Conservation (phyloP, 495 filamentous ascomycete species). For the Cercophora sp. region DNA sequence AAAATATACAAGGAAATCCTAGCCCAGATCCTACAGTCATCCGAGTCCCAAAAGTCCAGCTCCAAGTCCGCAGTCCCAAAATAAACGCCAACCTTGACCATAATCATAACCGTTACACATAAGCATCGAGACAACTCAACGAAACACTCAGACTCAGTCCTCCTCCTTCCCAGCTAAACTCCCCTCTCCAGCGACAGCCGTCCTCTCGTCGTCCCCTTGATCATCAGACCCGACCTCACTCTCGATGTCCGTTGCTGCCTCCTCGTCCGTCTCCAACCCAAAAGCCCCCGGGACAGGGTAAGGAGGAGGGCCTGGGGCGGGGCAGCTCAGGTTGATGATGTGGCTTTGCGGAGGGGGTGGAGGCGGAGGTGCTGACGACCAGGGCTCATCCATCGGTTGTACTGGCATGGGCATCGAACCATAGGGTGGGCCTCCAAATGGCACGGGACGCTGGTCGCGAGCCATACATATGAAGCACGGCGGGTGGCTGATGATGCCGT, state of each 20-base stretch:
- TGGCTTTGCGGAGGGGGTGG: background rate
- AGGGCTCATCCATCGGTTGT: too few species aligned
- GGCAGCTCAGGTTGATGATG: background rate
- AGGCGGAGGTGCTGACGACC: background rate
- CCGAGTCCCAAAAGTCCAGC: too few species aligned
- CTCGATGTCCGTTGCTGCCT: constrained; percentile 1
- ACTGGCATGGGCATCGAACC: too few species aligned
- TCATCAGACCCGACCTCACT: background rate
- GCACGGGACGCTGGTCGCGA: too few species aligned
- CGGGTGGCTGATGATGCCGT: constrained; percentile 1
- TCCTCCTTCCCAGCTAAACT: background rate
- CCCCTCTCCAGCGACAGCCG: background rate
- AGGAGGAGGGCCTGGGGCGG: background rate
- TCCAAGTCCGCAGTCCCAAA: too few species aligned
- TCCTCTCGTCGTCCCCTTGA: background rate
- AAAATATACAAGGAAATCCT: too few species aligned
- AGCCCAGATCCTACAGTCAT: too few species aligned
- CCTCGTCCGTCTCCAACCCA: too few species aligned
- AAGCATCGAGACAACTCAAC: background rate
- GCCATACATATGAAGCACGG: constrained; percentile 13
- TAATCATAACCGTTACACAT: background rate
- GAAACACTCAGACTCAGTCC: background rate
- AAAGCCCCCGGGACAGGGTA: too few species aligned
- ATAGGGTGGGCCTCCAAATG: too few species aligned
- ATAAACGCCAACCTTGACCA: too few species aligned